A percentile compares a stretch with the other conserved stretches of the same genome.
phyloP scores from a whole-genome alignment of 192 early-diverging fungal genomes.

The Backusella tarrabulga region DNA sequence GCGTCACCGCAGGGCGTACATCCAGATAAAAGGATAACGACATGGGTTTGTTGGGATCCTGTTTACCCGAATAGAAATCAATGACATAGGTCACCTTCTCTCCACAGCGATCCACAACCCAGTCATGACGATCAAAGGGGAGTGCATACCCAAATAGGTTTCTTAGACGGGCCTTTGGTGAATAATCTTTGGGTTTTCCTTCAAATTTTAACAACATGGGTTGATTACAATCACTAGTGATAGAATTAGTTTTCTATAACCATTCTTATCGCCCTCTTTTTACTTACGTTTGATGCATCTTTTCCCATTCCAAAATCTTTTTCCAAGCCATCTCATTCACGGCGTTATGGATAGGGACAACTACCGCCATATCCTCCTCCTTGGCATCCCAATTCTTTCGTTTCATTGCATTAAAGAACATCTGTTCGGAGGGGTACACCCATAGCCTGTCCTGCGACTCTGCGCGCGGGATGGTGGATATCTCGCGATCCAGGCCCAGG shows the following conservation, averaged over 20 bases:
- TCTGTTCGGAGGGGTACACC: conserved; percentile 93
- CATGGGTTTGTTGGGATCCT: conserved; percentile 44
- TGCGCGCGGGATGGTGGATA: conserved; percentile 76
- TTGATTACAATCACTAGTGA: conserved; percentile 54
- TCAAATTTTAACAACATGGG: conserved; percentile 74
- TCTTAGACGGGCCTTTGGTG: conserved; percentile 67
- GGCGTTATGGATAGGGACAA: conserved; percentile 93
- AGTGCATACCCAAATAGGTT: conserved; percentile 72
- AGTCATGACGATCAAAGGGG: conserved; percentile 95
- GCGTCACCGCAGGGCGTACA: conserved; percentile 79
- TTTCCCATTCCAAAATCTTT: conserved; percentile 86
- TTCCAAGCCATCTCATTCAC: conserved; percentile 92
- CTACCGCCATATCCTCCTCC: conserved; percentile 82
- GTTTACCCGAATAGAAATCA: conserved; percentile 84
- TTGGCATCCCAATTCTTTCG: conserved; percentile 86
- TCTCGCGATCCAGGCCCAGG: conserved; percentile 64
- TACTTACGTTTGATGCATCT: conserved; percentile 48
- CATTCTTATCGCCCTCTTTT: neutral
- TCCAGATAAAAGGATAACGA: conserved; percentile 77
- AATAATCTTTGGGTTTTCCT: conserved; percentile 68
- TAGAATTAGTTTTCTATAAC: neutral
- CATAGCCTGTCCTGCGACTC: conserved; percentile 56
- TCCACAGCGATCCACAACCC: conserved; percentile 92
- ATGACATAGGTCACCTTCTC: conserved; percentile 84
- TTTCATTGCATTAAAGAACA: conserved; percentile 96